A percentile compares a stretch with the other conserved stretches of the same genome.
Evolutionary conservation across 2,329 filamentous ascomycete genomes (phyloP).

Genomic region (Metarhizium brunneum): DNA sequence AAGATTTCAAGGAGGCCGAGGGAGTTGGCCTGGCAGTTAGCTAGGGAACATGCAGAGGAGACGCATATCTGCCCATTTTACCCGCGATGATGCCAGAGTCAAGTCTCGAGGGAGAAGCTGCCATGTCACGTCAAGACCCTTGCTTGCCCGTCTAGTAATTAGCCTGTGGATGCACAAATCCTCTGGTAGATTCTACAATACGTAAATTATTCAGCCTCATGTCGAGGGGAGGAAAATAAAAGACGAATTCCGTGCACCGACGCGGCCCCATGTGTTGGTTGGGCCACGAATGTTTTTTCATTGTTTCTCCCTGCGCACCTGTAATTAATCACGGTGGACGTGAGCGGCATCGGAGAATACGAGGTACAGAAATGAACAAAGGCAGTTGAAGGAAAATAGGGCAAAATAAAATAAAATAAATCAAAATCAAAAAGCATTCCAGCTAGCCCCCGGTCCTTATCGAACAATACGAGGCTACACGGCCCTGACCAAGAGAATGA

Average conservation of each 20-base stretch:
- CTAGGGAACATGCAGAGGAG: not conserved
- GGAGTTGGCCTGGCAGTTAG: not conserved
- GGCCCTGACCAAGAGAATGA: no score
- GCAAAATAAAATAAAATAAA: not conserved
- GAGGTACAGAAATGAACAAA: not conserved
- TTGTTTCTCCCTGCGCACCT: not conserved
- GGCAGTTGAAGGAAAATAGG: no score
- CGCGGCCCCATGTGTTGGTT: not conserved
- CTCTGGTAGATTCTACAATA: not conserved
- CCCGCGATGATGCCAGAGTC: not conserved
- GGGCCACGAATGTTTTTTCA: not conserved
- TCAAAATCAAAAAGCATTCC: not conserved
- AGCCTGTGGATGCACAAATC: not conserved
- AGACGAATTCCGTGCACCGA: no score
- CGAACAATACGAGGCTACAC: not conserved
- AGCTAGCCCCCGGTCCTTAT: not conserved
- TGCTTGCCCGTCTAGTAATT: not conserved
- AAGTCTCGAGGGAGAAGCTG: not conserved
- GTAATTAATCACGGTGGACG: not conserved
- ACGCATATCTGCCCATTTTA: no score
- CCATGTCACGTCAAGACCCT: not conserved
- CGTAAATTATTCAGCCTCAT: not conserved
- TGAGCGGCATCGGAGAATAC: not conserved
- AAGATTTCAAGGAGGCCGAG: not conserved
- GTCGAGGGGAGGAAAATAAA: not conserved